A percentile compares a stretch with the other conserved stretches of the same genome.
Evolutionary conservation across 2,329 filamentous ascomycete species (phyloP).

Genomic region (Didymella glomerata): DNA sequence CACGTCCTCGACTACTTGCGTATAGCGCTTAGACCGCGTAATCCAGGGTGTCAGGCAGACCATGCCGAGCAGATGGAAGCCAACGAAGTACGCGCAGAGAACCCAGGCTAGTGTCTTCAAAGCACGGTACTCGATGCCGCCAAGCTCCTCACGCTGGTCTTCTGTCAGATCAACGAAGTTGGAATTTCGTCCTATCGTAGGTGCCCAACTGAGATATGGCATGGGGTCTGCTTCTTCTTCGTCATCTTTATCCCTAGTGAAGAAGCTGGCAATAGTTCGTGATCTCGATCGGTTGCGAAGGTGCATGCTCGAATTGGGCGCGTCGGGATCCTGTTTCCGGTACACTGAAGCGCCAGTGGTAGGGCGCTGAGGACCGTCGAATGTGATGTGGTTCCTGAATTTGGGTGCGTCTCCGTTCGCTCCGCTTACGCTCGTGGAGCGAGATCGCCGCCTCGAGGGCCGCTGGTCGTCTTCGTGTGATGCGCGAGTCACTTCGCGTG

Average conservation of each 20-base stretch:
- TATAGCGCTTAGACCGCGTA: constrained; percentile 66
- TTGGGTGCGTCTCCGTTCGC: constrained; percentile 52
- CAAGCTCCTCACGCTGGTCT: constrained; percentile 91
- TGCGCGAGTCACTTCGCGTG: constrained; percentile 28
- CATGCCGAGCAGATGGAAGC: constrained; percentile 80
- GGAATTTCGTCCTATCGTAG: constrained; percentile 92
- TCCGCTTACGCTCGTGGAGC: constrained; percentile 40
- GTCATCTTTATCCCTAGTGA: constrained; percentile 63
- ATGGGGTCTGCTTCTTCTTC: constrained; percentile 65
- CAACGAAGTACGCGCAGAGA: constrained; percentile 79
- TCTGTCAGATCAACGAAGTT: constrained; percentile 87
- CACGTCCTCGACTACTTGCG: constrained; percentile 65
- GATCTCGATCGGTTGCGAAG: constrained; percentile 48
- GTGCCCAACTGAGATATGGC: constrained; percentile 93
- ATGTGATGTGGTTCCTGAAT: constrained; percentile 67
- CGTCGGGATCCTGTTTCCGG: constrained; percentile 24
- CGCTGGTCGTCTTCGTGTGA: constrained; percentile 36
- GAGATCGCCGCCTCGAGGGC: constrained; percentile 31
- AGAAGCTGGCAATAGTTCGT: constrained; percentile 67
- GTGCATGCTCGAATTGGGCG: constrained; percentile 30
- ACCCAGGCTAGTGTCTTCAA: constrained; percentile 85
- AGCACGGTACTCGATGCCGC: constrained; percentile 94
- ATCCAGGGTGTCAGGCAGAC: constrained; percentile 85
- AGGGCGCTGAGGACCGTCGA: constrained; percentile 66
- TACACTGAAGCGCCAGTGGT: constrained; percentile 45